Conservation (phyloP, 2,329 filamentous ascomycete genomes). For the Paracoccidioides lutzii region DNA sequence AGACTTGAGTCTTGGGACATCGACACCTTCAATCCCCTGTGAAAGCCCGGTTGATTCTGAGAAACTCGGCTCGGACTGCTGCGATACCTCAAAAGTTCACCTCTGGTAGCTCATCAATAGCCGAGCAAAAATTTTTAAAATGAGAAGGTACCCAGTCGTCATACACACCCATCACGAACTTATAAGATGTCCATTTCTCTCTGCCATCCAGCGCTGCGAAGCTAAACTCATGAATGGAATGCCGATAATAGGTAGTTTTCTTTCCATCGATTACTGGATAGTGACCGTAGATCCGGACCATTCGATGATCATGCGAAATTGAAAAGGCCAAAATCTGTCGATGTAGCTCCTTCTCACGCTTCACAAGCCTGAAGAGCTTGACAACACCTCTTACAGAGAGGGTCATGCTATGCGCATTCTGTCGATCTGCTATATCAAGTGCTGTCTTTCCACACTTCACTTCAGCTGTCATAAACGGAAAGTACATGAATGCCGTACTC, state of each 20-base stretch:
- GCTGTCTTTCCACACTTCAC: slow-evolving; percentile 15
- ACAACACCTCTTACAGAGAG: slow-evolving; percentile 26
- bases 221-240: slow-evolving; percentile 23
- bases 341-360: slow-evolving; percentile 9
- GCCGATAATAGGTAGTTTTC: slow-evolving; percentile 5
- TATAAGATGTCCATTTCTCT: slow-evolving; percentile 26
- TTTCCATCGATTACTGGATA: slow-evolving; percentile 10
- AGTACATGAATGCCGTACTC: slow-evolving; percentile 9
- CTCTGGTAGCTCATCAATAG: slow-evolving; percentile 17
- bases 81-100: slow-evolving; percentile 8
- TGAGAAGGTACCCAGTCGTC: slow-evolving; percentile 11
- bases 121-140: slow-evolving; percentile 24
- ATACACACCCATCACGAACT: slow-evolving; percentile 26
- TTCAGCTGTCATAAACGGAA: slow-evolving; percentile 16
- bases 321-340: slow-evolving; percentile 11
- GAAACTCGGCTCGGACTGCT: neutral
- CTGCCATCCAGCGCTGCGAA: slow-evolving; percentile 21
- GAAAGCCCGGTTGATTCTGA: no score
- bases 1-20: no score
- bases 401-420: slow-evolving; percentile 18
- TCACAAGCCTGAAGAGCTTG: slow-evolving; percentile 26
- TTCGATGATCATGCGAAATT: slow-evolving; percentile 11
- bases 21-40: no score
- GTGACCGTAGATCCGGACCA: slow-evolving; percentile 12
- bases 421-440: slow-evolving; percentile 15